Percentiles rank a stretch among this genome's conserved stretches.
Evolutionary conservation across 2,329 filamentous ascomycete species (phyloP).

Genomic region (Paraphaeosphaeria minitans): DNA sequence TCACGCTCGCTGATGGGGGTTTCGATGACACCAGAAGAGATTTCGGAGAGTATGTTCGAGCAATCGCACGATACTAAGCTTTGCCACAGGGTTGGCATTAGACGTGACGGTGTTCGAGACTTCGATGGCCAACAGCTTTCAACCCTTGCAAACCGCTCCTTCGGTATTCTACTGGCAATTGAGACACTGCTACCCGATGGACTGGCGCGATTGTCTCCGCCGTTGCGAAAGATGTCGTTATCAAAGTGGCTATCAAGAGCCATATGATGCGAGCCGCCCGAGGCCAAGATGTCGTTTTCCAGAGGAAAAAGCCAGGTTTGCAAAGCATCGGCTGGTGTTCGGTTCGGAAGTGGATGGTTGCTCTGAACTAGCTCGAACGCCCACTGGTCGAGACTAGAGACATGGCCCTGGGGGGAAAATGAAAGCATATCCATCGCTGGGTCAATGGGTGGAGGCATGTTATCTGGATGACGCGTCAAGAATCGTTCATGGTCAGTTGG

Average conservation of each 20-base stretch:
- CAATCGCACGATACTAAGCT: slow-evolving; percentile 36
- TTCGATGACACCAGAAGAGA: slow-evolving; percentile 27
- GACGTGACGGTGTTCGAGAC: slow-evolving; percentile 34
- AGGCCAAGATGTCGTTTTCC: slow-evolving; percentile 35
- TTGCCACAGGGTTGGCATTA: slow-evolving; percentile 46
- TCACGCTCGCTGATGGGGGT: slow-evolving; percentile 36
- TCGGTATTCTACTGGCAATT: slow-evolving; percentile 46
- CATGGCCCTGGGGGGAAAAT: slow-evolving; percentile 41
- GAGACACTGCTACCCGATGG: slow-evolving; percentile 44
- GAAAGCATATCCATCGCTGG: slow-evolving; percentile 45
- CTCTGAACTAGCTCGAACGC: slow-evolving; percentile 46
- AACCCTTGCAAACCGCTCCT: slow-evolving; percentile 46
- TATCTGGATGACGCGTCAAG: slow-evolving; percentile 34
- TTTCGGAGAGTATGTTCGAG: slow-evolving; percentile 44
- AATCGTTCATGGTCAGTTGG: slow-evolving; percentile 29
- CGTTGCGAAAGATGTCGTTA: slow-evolving; percentile 29
- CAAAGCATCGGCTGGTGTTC: slow-evolving; percentile 43
- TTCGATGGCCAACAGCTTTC: slow-evolving; percentile 47
- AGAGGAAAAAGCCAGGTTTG: slow-evolving; percentile 46
- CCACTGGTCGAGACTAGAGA: slow-evolving; percentile 45
- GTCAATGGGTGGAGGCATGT: slow-evolving; percentile 44
- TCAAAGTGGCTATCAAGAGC: slow-evolving; percentile 40
- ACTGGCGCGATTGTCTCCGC: slow-evolving; percentile 35
- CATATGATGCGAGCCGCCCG: slow-evolving; percentile 36
- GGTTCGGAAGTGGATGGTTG: slow-evolving; percentile 43